Evolutionary conservation across 495 filamentous ascomycete genomes (phyloP), one percentile per base, ranked within the genome.

Genomic region (Aspergillus campestris): DNA sequence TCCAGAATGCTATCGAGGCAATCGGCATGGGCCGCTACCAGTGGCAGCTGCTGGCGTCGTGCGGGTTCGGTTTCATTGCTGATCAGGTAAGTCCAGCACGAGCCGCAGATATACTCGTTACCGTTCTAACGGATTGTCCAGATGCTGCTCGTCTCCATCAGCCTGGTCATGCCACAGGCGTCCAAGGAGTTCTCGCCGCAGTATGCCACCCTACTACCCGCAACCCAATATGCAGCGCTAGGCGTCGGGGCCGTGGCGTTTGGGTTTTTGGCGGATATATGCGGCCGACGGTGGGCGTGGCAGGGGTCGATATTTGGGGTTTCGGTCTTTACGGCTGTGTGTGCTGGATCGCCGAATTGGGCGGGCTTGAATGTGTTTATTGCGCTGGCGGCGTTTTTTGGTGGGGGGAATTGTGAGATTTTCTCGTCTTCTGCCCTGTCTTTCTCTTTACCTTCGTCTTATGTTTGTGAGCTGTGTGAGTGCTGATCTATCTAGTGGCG

Each of bases 41-140:
- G 34, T 37, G 31, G 31, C 47, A 38, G 8, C n/a, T 49, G n/a
- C 11, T 42, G 6, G 8, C 24, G 9, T 14, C 47, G 12, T 49
- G 47, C 14, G 40, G 47, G 3, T 49, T 49, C 28, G 47, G 47
- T 8, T 49, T 43, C 27, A 6, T 49, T 8, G 47, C 34, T 36
- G 47, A 49, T 29, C 47, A 49, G 47, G 47, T 44, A 32, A 41
- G 38, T n/a, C n/a, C n/a, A n/a, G n/a, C n/a, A n/a, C n/a, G n/a
- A n/a, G n/a, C n/a, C n/a, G n/a, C n/a, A n/a, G n/a, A n/a, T n/a
- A n/a, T n/a, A n/a, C n/a, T n/a, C n/a, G n/a, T n/a, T n/a, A n/a
- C n/a, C n/a, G n/a, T n/a, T n/a, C n/a, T n/a, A n/a, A n/a, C n/a
- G n/a, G n/a, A n/a, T n/a, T n/a, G n/a, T n/a, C n/a, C 13, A 49